These are phyloP conservation scores for Spathaspora girioi DNA, from an alignment of 805 yeast species.

Conservation along the genomic window DNA sequence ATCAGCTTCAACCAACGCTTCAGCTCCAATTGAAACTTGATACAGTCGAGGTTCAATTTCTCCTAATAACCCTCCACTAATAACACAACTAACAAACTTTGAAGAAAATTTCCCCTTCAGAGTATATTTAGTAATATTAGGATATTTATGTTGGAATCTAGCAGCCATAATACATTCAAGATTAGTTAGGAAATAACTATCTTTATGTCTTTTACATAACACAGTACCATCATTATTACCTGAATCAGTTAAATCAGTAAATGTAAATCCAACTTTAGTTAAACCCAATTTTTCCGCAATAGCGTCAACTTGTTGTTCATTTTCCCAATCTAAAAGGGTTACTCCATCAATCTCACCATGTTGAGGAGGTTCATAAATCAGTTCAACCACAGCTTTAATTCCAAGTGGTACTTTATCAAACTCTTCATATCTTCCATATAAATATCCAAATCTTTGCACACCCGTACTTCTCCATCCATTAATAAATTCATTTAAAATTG, in stretches of 20 bases:
- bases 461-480: slow-evolving; percentile 92
- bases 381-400: slow-evolving; percentile 88
- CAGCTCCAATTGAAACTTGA: slow-evolving; percentile 86
- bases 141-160: slow-evolving; percentile 61
- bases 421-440: slow-evolving; percentile 76
- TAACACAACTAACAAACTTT: slow-evolving; percentile 88
- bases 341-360: slow-evolving; percentile 82
- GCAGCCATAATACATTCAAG: slow-evolving; percentile 84
- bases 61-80: slow-evolving; percentile 83
- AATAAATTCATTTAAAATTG: slow-evolving; percentile 75
- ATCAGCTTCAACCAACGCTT: slow-evolving; percentile 83
- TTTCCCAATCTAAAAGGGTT: slow-evolving; percentile 53
- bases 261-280: slow-evolving; percentile 73
- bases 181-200: slow-evolving; percentile 86
- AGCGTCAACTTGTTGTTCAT: slow-evolving; percentile 48
- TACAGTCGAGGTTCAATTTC: slow-evolving; percentile 89
- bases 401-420: slow-evolving; percentile 90
- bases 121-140: slow-evolving; percentile 62
- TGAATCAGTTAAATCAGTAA: slow-evolving; percentile 85
- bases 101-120: slow-evolving; percentile 70
- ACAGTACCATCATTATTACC: slow-evolving; percentile 88
- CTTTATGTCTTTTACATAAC: slow-evolving; percentile 86
- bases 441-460: slow-evolving; percentile 76
- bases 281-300: slow-evolving; percentile 61
- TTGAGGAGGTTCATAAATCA: slow-evolving; percentile 92